Evolutionary conservation across 2,329 filamentous ascomycete genomes (phyloP).

Genomic region (Alternaria novae-zelandiae): DNA sequence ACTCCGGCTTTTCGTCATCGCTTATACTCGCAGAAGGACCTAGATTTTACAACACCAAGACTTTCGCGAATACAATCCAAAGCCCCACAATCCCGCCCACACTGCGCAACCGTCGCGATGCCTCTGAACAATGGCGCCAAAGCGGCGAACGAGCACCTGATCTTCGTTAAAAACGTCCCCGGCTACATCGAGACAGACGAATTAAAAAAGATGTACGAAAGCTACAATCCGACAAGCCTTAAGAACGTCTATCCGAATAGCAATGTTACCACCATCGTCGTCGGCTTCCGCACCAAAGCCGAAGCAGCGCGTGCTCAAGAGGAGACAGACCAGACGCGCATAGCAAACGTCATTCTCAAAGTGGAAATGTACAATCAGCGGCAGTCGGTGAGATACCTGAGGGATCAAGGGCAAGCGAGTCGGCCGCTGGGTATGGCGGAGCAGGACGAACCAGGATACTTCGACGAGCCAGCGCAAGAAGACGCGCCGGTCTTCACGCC

Average conservation of each 20-base stretch:
- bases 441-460: neutral
- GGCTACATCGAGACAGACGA: constrained; percentile 3
- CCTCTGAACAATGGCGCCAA: neutral
- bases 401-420: constrained; percentile 2
- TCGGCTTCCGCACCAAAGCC: constrained; percentile 13
- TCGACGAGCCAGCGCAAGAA: neutral
- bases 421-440: neutral
- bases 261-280: constrained; percentile 23
- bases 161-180: constrained; percentile 32
- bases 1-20: neutral
- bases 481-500: neutral
- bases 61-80: neutral
- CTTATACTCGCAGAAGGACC: neutral
- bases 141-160: constrained; percentile 12
- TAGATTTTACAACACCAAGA: neutral
- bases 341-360: constrained; percentile 18
- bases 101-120: neutral
- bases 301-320: constrained; percentile 16
- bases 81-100: neutral
- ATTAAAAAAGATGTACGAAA: constrained; percentile 7
- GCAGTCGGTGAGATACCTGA: constrained; percentile 13
- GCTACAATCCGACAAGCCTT: constrained; percentile 15
- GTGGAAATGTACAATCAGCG: constrained; percentile 24
- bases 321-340: constrained; percentile 9
- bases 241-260: constrained; percentile 24